Conservation (phyloP, 106 monocot genomes). For the Dendrobium huoshanense region DNA sequence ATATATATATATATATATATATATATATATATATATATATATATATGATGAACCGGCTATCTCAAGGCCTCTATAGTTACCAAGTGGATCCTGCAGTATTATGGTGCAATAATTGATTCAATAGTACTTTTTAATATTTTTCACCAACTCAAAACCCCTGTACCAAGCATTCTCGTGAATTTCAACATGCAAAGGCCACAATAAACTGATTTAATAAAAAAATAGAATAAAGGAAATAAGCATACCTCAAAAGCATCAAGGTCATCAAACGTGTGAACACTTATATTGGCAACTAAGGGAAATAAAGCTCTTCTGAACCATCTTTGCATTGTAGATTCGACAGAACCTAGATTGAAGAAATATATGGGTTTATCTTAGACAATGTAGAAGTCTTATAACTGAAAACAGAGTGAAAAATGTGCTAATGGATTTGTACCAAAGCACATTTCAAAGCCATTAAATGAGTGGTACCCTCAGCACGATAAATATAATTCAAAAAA, state of each 20-base stretch:
- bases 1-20: too few relatives aligned
- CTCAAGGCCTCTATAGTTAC: too few relatives aligned
- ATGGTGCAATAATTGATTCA: too few relatives aligned
- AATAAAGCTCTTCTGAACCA: conserved; percentile 59
- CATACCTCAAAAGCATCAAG: conserved; percentile 64
- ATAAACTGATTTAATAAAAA: background rate
- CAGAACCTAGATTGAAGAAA: conserved; percentile 38
- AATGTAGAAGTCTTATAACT: background rate
- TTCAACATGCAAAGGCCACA: background rate
- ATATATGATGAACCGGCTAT: too few relatives aligned
- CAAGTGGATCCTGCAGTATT: too few relatives aligned
- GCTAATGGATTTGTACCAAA: background rate
- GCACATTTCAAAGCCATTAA: background rate
- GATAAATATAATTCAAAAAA: too few relatives aligned
- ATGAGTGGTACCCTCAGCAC: too few relatives aligned
- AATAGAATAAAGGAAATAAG: background rate
- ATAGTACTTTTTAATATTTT: too few relatives aligned
- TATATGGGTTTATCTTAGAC: background rate
- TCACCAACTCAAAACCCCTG: too few relatives aligned
- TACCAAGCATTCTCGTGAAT: background rate
- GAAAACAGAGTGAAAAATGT: background rate
- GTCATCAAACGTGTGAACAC: conserved; percentile 40
- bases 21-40: too few relatives aligned
- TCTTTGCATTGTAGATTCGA: conserved; percentile 42
- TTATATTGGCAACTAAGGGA: conserved; percentile 54